Evolutionary conservation across 306 rosid genomes (phyloP), one percentile per base, ranked within the genome.

Genomic region (Castanopsis chinensis): DNA sequence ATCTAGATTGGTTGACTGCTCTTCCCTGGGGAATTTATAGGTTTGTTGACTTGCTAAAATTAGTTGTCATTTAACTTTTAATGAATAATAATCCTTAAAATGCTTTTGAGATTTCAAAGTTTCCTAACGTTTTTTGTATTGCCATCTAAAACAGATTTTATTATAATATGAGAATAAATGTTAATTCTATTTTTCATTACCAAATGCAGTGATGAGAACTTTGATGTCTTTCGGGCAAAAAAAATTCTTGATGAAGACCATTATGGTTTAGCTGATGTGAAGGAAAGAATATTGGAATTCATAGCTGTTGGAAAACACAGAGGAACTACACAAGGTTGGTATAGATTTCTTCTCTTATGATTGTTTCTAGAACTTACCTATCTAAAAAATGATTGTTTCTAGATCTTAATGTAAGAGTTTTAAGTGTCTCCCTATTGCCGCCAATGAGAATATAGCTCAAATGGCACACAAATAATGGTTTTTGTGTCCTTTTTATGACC

Each of bases 271-370:
- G 79, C 88, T 64, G 99, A 96, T 85, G 99, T 96, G 77, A 96
- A 96, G 85, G 97, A 96, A 82, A 89, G 99, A 83, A 96, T 96
- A 79, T 79, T 96, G 86, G 99, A 96, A 86, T 96, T 96, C 80
- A 96, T 96, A 80, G 99, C 99, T 20, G 98, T 96, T 51, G 99
- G 98, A 68, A 96, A 95, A 80, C 92, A 93, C 35, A 93, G 99
- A 82, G 99, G 99, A 79, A 84, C 77, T 59, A 91, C 99, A 68
- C 98, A 91, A 90, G 99, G 99, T 95, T 75, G 54, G 32, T 71
- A 76, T 75, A 63, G 51, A 67, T 88, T 58, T 41, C 70, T 77
- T 81, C 65, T 35, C 17, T 78, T 35, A 45, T 15, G 49, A 14
- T 27, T 53, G 20, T 23, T 25, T 72, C 25, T 41, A 41, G 49